phyloP scores from a whole-genome alignment of 2,329 filamentous ascomycete genomes.

The Xylaria digitata region DNA sequence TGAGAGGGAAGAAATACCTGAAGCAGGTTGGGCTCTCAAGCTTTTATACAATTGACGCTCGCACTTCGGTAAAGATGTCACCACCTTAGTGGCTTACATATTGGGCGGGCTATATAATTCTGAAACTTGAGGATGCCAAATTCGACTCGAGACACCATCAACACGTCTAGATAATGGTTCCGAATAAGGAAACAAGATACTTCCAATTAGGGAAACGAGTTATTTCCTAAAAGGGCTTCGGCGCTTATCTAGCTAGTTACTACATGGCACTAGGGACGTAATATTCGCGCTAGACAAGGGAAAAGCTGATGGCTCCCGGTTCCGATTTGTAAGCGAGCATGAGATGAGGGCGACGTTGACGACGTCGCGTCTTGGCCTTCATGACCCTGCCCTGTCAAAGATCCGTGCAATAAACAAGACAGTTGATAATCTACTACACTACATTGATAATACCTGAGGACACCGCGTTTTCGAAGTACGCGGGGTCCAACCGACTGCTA shows the following conservation, averaged over 20 bases:
- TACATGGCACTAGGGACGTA: background rate
- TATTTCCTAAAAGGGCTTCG: background rate
- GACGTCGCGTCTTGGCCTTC: slow-evolving; percentile 5
- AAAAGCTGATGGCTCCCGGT: background rate
- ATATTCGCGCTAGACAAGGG: slow-evolving; percentile 1
- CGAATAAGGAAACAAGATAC: slow-evolving; percentile 30
- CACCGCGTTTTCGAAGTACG: background rate
- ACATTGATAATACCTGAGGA: background rate
- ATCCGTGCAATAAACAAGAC: background rate
- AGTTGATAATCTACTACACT: background rate
- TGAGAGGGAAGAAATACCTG: background rate
- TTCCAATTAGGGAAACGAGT: slow-evolving; percentile 15
- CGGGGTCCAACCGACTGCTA: background rate
- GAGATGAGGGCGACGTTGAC: background rate
- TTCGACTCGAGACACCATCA: background rate
- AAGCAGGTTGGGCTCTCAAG: background rate
- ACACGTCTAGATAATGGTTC: slow-evolving; percentile 14
- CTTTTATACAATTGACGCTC: slow-evolving; percentile 17
- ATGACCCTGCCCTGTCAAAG: background rate
- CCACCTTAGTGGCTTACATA: slow-evolving; percentile 25
- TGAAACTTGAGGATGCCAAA: too few species aligned
- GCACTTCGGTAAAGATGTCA: too few species aligned
- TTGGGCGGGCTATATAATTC: background rate
- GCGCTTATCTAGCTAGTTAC: background rate
- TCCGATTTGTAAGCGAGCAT: slow-evolving; percentile 32